phyloP scores from a whole-genome alignment of 441 rosid species.

The Mallotus repandus region DNA sequence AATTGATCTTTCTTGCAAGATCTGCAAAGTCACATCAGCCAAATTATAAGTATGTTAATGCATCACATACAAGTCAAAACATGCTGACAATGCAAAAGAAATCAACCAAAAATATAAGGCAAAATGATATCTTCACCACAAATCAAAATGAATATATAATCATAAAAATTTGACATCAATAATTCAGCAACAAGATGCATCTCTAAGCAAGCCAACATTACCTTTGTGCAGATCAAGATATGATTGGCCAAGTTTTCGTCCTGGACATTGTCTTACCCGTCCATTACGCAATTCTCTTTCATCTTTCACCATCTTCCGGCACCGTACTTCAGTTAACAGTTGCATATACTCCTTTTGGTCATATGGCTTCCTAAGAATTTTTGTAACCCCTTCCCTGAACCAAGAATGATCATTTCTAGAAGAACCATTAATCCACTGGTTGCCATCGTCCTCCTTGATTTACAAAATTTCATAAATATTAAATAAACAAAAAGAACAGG shows the following conservation, averaged over 20 bases:
- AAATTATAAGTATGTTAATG: not conserved
- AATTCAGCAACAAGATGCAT: constrained; percentile 1
- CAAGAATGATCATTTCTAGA: constrained; percentile 16
- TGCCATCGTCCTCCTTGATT: constrained; percentile 26
- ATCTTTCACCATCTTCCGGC: constrained; percentile 25
- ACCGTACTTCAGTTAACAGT: constrained; percentile 24
- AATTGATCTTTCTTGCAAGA: constrained; percentile 26
- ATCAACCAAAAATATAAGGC: not conserved
- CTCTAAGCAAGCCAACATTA: constrained; percentile 22
- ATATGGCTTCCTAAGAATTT: constrained; percentile 46
- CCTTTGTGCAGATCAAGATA: constrained; percentile 43
- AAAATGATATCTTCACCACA: not conserved
- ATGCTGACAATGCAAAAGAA: not conserved
- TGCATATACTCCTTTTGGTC: constrained; percentile 33
- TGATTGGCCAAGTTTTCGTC: constrained; percentile 29
- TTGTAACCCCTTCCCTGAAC: constrained; percentile 42
- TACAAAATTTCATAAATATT: constrained; percentile 6
- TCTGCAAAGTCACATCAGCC: constrained; percentile 33
- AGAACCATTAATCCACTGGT: not conserved
- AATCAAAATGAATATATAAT: not conserved
- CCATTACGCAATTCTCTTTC: constrained; percentile 38
- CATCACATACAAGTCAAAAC: not conserved
- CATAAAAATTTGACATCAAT: not conserved
- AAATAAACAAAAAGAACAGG: constrained; percentile 12
- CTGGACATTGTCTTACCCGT: constrained; percentile 17